phyloP scores from a whole-genome alignment of 345 rosid genomes.

The Lumnitzera littorea region DNA sequence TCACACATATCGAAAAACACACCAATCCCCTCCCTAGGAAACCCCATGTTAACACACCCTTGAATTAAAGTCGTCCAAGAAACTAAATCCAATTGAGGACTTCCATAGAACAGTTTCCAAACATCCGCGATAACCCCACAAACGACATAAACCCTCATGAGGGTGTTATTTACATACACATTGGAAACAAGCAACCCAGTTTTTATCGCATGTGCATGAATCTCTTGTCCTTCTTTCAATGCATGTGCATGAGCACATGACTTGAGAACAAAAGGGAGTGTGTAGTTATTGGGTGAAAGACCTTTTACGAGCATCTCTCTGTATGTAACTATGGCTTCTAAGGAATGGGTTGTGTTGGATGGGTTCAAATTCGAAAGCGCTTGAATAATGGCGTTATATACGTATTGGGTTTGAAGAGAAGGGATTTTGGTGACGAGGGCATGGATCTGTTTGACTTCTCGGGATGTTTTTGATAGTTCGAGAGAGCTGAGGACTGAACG shows the following conservation, averaged over 20 bases:
- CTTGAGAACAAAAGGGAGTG: constrained; percentile 39
- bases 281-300: constrained; percentile 29
- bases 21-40: constrained; percentile 20
- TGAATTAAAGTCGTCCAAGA: constrained; percentile 53
- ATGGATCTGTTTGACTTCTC: constrained; percentile 29
- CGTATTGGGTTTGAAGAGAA: constrained; percentile 16
- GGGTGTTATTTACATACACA: constrained; percentile 36
- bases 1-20: constrained; percentile 32
- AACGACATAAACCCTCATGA: constrained; percentile 37
- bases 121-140: constrained; percentile 24
- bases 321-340: constrained; percentile 20
- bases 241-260: constrained; percentile 24
- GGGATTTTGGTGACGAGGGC: constrained; percentile 24
- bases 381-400: constrained; percentile 32
- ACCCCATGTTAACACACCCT: constrained; percentile 31
- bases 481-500: constrained; percentile 11
- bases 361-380: constrained; percentile 12
- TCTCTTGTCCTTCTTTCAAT: constrained; percentile 24
- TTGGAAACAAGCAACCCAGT: constrained; percentile 19
- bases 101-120: constrained; percentile 22
- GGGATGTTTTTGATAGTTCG: constrained; percentile 22
- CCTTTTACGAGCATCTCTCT: constrained; percentile 26
- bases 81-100: constrained; percentile 32
- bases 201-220: constrained; percentile 38
- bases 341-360: neutral